phyloP scores from a whole-genome alignment of 441 rosid species.

The Brassica balearica region DNA sequence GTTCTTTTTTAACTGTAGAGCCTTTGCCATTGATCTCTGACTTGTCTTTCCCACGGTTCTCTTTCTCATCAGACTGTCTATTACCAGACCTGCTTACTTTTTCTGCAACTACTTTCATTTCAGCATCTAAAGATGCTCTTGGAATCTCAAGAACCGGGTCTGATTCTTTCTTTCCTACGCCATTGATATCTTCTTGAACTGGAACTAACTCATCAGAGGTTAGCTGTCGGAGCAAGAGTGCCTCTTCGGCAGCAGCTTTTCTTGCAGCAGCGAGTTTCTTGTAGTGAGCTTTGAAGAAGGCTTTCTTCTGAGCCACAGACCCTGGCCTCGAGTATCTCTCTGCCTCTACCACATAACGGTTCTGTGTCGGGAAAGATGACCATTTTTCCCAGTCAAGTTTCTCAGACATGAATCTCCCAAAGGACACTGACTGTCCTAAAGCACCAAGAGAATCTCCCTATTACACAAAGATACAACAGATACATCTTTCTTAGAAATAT shows the following conservation, averaged over 20 bases:
- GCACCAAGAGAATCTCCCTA: conserved; percentile 60
- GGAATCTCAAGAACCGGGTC: conserved; percentile 21
- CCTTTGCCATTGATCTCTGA: conserved; percentile 37
- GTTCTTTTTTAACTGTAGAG: conserved; percentile 14
- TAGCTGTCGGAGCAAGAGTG: conserved; percentile 54
- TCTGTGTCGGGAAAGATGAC: conserved; percentile 65
- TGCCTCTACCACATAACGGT: conserved; percentile 75
- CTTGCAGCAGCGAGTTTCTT: conserved; percentile 71
- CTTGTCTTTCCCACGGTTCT: conserved; percentile 37
- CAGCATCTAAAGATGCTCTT: conserved; percentile 21
- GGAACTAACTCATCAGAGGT: conserved; percentile 20
- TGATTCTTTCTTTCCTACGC: conserved; percentile 22
- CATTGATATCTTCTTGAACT: conserved; percentile 34
- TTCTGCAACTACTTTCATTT: conserved; percentile 36
- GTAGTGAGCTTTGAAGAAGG: conserved; percentile 85
- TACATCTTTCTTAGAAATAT: background rate
- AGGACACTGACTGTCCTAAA: conserved; percentile 62
- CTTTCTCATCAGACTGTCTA: conserved; percentile 29
- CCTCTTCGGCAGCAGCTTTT: conserved; percentile 61
- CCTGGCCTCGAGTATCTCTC: conserved; percentile 74
- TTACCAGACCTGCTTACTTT: conserved; percentile 16
- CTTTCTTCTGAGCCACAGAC: conserved; percentile 83
- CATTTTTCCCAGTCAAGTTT: conserved; percentile 76
- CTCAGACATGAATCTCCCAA: conserved; percentile 73
- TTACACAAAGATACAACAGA: conserved; percentile 10